These are phyloP conservation scores for Solanum acaule DNA, from an alignment of 257 asterid genomes.

Conservation along the genomic window DNA sequence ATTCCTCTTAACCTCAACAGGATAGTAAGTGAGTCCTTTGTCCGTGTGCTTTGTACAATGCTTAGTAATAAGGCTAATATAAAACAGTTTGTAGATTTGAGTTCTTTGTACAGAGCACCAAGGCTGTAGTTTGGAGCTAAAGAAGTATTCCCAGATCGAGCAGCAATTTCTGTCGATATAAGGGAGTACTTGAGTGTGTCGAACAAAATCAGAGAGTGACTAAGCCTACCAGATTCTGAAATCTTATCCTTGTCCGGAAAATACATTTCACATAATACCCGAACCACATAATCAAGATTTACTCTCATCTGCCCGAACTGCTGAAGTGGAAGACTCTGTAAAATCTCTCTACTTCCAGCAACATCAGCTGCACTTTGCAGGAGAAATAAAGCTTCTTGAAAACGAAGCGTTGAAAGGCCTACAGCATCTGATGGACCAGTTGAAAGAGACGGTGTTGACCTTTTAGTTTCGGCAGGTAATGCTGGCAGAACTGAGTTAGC, in stretches of 20 bases:
- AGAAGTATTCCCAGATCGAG: slow-evolving; percentile 65
- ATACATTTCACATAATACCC: slow-evolving; percentile 58
- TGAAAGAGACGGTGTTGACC: slow-evolving; percentile 21
- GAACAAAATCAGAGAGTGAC: slow-evolving; percentile 65
- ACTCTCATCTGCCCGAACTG: slow-evolving; percentile 33
- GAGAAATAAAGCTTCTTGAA: slow-evolving; percentile 55
- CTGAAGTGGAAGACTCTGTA: slow-evolving; percentile 49
- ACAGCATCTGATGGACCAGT: slow-evolving; percentile 14
- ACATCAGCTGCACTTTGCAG: slow-evolving; percentile 54
- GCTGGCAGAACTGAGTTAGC: slow-evolving; percentile 80
- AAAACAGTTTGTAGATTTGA: slow-evolving; percentile 76
- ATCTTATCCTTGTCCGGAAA: slow-evolving; percentile 62
- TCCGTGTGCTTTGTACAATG: slow-evolving; percentile 48
- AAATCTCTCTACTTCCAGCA: slow-evolving; percentile 33
- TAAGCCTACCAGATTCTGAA: slow-evolving; percentile 56
- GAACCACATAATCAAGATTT: slow-evolving; percentile 54
- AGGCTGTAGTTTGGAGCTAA: slow-evolving; percentile 59
- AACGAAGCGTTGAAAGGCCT: slow-evolving; percentile 25
- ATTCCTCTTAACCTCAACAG: slow-evolving; percentile 62
- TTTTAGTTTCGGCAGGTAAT: slow-evolving; percentile 34
- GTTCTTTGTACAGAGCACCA: slow-evolving; percentile 57
- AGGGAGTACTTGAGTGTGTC: slow-evolving; percentile 84
- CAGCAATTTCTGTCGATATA: slow-evolving; percentile 78
- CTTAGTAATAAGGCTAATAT: slow-evolving; percentile 66
- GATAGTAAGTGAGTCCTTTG: slow-evolving; percentile 33